These are phyloP conservation scores for Ephemerocybe angulata DNA, from an alignment of 768 basidiomycete species.

Conservation along the genomic window DNA sequence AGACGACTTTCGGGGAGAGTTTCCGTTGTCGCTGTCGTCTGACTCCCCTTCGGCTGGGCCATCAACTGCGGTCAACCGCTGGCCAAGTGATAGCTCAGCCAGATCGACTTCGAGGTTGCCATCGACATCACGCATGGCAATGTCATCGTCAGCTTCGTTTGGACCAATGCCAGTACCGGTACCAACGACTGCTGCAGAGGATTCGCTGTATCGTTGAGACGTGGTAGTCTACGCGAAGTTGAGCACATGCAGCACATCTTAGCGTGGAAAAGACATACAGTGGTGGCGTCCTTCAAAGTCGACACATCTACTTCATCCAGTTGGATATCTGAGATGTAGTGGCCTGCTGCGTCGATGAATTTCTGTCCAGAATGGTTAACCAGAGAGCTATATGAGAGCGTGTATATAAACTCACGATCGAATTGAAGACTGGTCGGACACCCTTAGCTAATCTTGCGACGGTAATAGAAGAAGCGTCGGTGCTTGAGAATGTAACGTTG, in stretches of 20 bases:
- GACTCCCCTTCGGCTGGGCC: constrained; percentile 26
- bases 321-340: constrained; percentile 49
- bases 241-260: neutral
- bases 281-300: constrained; percentile 12
- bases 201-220: constrained; percentile 68
- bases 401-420: constrained; percentile 46
- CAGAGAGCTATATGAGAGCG: neutral
- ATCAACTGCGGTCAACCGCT: constrained; percentile 77
- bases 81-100: constrained; percentile 89
- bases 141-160: constrained; percentile 50
- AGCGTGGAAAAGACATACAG: constrained; percentile 6
- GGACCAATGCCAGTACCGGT: constrained; percentile 68
- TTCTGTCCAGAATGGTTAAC: constrained; percentile 32
- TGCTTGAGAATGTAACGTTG: constrained; percentile 42
- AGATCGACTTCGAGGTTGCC: constrained; percentile 78
- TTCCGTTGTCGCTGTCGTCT: constrained; percentile 48
- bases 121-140: constrained; percentile 48
- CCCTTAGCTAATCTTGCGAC: constrained; percentile 55
- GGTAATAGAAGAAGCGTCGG: constrained; percentile 40
- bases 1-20: constrained; percentile 25
- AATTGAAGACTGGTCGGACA: constrained; percentile 55
- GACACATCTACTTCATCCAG: constrained; percentile 35
- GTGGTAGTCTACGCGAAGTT: constrained; percentile 38
- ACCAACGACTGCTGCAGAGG: constrained; percentile 54
- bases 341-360: constrained; percentile 51